A percentile compares a stretch with the other conserved stretches of the same genome.
phyloP scores from a whole-genome alignment of 2,329 filamentous ascomycete genomes.

The Penicillium sp. region DNA sequence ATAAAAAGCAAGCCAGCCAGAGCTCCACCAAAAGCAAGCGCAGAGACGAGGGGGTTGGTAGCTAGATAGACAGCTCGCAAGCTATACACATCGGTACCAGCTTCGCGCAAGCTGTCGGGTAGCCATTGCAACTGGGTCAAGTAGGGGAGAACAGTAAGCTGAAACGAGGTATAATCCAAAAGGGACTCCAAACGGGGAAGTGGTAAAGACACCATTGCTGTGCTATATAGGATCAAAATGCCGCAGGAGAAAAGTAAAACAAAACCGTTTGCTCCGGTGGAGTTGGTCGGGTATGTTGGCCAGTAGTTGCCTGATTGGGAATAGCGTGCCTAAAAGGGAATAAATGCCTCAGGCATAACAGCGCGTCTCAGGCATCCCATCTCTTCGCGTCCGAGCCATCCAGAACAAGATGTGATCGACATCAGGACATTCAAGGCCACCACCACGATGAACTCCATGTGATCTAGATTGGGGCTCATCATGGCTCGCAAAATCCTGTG shows the following conservation, averaged over 20 bases:
- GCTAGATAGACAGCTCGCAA: conserved; percentile 72
- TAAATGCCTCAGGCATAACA: conserved; percentile 15
- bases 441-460: conserved; percentile 11
- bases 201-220: conserved; percentile 58
- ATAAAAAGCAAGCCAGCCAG: conserved; percentile 72
- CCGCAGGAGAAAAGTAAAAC: conserved; percentile 4
- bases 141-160: conserved; percentile 72
- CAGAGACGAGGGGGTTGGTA: conserved; percentile 82
- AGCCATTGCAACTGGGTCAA: conserved; percentile 68
- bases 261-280: conserved; percentile 9
- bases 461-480: conserved; percentile 11
- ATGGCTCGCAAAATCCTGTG: conserved; percentile 63
- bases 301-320: conserved; percentile 20
- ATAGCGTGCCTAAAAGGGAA: background rate
- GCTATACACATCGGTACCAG: conserved; percentile 59
- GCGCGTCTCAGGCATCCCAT: conserved; percentile 12
- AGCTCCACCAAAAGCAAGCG: conserved; percentile 68
- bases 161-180: conserved; percentile 73
- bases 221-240: background rate
- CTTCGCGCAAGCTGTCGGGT: conserved; percentile 63
- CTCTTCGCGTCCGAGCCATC: conserved; percentile 15
- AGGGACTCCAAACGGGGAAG: conserved; percentile 66
- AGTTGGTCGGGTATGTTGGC: conserved; percentile 15
- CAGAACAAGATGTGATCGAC: conserved; percentile 18
- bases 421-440: conserved; percentile 3